These are phyloP conservation scores for Chaetomiaceae sp. DNA, from an alignment of 2,329 filamentous ascomycete genomes.

Conservation along the genomic window DNA sequence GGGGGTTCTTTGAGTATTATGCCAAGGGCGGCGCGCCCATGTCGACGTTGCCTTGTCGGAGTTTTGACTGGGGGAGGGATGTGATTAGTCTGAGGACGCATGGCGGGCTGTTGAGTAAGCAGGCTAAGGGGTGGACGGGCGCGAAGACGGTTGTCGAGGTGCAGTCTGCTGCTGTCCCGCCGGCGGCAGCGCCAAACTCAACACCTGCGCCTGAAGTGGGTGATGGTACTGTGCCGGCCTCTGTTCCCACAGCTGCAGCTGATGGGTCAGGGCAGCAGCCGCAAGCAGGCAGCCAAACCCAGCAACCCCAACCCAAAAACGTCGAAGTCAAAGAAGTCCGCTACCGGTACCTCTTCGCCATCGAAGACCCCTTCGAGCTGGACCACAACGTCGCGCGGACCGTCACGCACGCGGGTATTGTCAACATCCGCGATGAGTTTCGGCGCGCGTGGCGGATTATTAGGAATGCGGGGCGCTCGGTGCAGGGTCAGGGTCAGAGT, in stretches of 20 bases:
- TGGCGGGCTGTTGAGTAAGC: constrained; percentile 68
- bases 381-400: constrained; percentile 86
- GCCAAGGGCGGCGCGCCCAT: constrained; percentile 56
- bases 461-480: constrained; percentile 40
- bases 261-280: background rate
- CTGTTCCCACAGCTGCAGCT: background rate
- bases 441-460: constrained; percentile 73
- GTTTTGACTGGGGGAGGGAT: constrained; percentile 77
- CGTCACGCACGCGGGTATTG: constrained; percentile 77
- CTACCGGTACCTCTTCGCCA: constrained; percentile 78
- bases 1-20: constrained; percentile 87
- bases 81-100: constrained; percentile 72
- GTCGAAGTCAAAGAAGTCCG: constrained; percentile 62
- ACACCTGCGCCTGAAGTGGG: background rate
- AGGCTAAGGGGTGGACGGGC: constrained; percentile 80
- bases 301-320: background rate
- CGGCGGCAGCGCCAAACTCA: background rate
- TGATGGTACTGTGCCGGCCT: too few relatives aligned
- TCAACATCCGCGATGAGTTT: constrained; percentile 79
- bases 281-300: background rate
- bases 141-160: constrained; percentile 65
- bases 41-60: constrained; percentile 46
- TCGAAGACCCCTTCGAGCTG: constrained; percentile 87
- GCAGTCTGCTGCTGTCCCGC: constrained; percentile 9
- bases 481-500: background rate